phyloP scores from a whole-genome alignment of 768 basidiomycete genomes.

The Lentinula aciculospora region DNA sequence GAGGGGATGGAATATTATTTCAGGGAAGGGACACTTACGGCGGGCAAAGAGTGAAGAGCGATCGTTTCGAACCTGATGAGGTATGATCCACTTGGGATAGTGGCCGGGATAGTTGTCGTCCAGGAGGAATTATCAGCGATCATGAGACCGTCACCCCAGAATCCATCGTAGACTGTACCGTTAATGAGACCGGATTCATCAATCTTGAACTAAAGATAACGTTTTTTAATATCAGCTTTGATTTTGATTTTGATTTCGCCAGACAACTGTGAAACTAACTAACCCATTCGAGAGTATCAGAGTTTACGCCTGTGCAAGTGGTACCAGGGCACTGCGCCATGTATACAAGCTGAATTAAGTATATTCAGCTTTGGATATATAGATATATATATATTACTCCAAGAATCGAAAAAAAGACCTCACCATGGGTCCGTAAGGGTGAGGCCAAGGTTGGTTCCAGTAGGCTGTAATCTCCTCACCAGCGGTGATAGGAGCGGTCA shows the following conservation, averaged over 20 bases:
- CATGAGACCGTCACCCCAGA: constrained; percentile 40
- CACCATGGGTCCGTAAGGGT: constrained; percentile 7
- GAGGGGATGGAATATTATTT: not conserved
- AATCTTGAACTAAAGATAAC: constrained; percentile 34
- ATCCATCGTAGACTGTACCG: constrained; percentile 32
- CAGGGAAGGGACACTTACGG: constrained; percentile 23
- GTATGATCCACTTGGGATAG: constrained; percentile 38
- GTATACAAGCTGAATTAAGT: constrained; percentile 29
- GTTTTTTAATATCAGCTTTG: not conserved
- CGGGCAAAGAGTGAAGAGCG: constrained; percentile 46
- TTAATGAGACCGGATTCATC: constrained; percentile 39
- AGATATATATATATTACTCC: too few relatives aligned
- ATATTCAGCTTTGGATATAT: not conserved
- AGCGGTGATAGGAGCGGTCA: constrained; percentile 35
- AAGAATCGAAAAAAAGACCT: not conserved
- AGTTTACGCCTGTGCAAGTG: constrained; percentile 34
- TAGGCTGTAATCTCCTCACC: constrained; percentile 36
- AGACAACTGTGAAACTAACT: too few relatives aligned
- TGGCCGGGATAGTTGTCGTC: constrained; percentile 39
- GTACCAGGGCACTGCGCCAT: constrained; percentile 38
- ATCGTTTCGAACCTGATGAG: constrained; percentile 49
- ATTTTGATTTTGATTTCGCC: too few relatives aligned
- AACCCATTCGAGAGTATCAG: constrained; percentile 37
- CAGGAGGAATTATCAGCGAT: constrained; percentile 39
- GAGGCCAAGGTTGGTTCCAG: constrained; percentile 37